Conservation (phyloP, 352 stramenopile species). For the Globisporangium sylvaticum region DNA sequence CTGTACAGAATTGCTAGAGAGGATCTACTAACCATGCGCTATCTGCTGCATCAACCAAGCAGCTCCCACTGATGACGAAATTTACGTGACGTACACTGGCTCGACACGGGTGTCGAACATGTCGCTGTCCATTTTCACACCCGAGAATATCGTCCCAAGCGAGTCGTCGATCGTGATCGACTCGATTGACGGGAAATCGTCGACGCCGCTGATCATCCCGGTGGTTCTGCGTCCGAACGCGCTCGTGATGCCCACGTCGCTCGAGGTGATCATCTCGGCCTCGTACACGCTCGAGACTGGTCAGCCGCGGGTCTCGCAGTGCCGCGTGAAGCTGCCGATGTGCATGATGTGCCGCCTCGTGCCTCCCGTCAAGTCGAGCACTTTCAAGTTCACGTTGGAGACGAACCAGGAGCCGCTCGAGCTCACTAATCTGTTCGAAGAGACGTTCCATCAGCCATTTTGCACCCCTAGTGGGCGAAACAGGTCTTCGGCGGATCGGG, state of each 20-base stretch:
- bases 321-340: slow-evolving; percentile 67
- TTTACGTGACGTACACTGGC: slow-evolving; percentile 85
- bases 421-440: slow-evolving; percentile 75
- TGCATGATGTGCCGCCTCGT: slow-evolving; percentile 66
- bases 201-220: slow-evolving; percentile 62
- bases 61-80: too few relatives aligned
- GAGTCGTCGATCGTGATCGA: slow-evolving; percentile 69
- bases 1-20: too few relatives aligned
- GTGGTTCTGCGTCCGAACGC: slow-evolving; percentile 48
- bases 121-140: slow-evolving; percentile 62
- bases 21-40: too few relatives aligned
- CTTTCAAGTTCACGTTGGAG: slow-evolving; percentile 87
- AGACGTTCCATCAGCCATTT: slow-evolving; percentile 81
- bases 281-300: slow-evolving; percentile 71
- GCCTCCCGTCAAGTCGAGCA: slow-evolving; percentile 72
- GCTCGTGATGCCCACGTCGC: slow-evolving; percentile 54
- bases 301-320: slow-evolving; percentile 65
- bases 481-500: slow-evolving; percentile 50
- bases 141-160: slow-evolving; percentile 55
- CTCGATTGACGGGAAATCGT: slow-evolving; percentile 58
- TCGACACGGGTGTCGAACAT: slow-evolving; percentile 64
- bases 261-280: slow-evolving; percentile 59
- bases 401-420: slow-evolving; percentile 81
- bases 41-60: too few relatives aligned
- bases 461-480: slow-evolving; percentile 62